Evolutionary conservation across 345 rosid species (phyloP), one percentile per base, ranked within the genome.

Genomic region (Tarenaya hassleriana): DNA sequence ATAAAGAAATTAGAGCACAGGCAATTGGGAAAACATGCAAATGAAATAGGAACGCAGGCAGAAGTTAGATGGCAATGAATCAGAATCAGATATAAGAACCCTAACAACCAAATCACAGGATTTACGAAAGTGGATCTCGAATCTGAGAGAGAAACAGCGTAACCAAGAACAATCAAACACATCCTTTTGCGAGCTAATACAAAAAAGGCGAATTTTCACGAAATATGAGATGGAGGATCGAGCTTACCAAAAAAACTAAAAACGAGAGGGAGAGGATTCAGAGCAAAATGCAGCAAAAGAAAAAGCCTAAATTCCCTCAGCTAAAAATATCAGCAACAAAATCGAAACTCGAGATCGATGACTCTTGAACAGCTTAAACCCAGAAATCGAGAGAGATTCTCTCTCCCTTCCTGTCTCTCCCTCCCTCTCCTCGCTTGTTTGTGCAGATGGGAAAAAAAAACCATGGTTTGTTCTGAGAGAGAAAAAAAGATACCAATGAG

Each of bases 301-400:
- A 31, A 15, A 31, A 38, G n/a, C 14, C 43, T 50, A 11, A 31
- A 52, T 20, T 12, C 52, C 41, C 20, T 33, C 60, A 66, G 50
- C 52, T 13, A 12, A 18, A 8, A 7, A 1, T 16, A 34, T 18
- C 53, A 50, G 34, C n/a, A n/a, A n/a, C n/a, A n/a, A n/a, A n/a
- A n/a, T n/a, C n/a, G n/a, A 33, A 49, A 47, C n/a, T 33, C 56
- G 56, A 40, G 47, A 29, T 3, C 45, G 69, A 57, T 38, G 57
- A 52, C n/a, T 48, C 40, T 46, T 58, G 66, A 66, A 47, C 52
- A 60, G 66, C 61, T 60, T 66, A 53, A 66, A 53, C 70, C 70
- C 70, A 66, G 61, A 66, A 40, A 44, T 34, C 41, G 34, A 66
- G 47, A 66, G 61, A 66, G 15, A 10, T 13, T 52, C 37, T 40